A percentile compares a stretch with the other conserved stretches of the same genome.
phyloP scores from a whole-genome alignment of 176 grass and related monocot species.

The Bothriochloa decipiens region DNA sequence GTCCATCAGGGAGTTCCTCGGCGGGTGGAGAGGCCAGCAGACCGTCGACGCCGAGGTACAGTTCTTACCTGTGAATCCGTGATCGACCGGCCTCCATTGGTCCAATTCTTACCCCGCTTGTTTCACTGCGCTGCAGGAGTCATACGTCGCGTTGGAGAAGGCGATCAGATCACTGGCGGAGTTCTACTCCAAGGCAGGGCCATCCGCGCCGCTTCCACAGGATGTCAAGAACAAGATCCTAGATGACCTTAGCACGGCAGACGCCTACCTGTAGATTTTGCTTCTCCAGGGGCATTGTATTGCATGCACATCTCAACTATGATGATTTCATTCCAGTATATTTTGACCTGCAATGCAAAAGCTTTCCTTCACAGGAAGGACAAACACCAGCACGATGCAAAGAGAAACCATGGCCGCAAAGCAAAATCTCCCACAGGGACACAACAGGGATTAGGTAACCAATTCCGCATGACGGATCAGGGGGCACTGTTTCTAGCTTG shows the following conservation, averaged over 20 bases:
- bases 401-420: not conserved
- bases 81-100: not conserved
- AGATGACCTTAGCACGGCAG: constrained; percentile 70
- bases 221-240: constrained; percentile 72
- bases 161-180: constrained; percentile 75
- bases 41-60: constrained; percentile 70
- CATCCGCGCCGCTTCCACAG: constrained; percentile 61
- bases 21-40: constrained; percentile 71
- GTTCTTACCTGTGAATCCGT: not conserved
- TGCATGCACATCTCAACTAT: not conserved
- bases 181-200: constrained; percentile 91
- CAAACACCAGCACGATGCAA: not conserved
- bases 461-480: constrained; percentile 12
- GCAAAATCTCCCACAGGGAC: not conserved
- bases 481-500: not conserved
- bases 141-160: constrained; percentile 77
- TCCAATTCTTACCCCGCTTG: not conserved
- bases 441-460: not conserved
- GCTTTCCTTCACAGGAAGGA: not conserved
- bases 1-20: constrained; percentile 81
- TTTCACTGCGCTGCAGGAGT: constrained; percentile 52
- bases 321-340: not conserved
- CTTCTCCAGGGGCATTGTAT: not conserved
- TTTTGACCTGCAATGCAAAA: not conserved
- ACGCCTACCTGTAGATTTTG: constrained; percentile 57